Conservation (phyloP, 2,329 filamentous ascomycete species). For the Lachnellula willkommii region DNA sequence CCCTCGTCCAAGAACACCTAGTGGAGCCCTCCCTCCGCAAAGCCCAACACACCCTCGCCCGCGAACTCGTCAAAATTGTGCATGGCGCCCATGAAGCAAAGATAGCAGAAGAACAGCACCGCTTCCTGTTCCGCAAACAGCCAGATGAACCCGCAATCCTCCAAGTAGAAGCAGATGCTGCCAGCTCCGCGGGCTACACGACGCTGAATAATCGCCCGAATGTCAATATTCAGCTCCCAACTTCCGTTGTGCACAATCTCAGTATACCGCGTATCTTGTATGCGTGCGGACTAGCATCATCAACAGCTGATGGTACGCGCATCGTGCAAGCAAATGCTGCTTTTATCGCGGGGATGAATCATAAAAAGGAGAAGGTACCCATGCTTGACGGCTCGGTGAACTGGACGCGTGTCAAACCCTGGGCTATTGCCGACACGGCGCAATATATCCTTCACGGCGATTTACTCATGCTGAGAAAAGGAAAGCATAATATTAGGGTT, state of each 20-base stretch:
- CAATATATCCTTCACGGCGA: constrained; percentile 56
- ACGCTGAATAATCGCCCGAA: constrained; percentile 44
- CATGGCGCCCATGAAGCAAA: constrained; percentile 65
- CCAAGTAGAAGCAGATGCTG: constrained; percentile 2
- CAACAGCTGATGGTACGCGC: constrained; percentile 53
- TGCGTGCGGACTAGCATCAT: constrained; percentile 54
- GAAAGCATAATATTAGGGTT: constrained; percentile 59
- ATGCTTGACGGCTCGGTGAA: constrained; percentile 47
- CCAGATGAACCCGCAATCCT: background rate
- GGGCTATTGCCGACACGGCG: constrained; percentile 51
- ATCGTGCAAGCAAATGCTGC: constrained; percentile 50
- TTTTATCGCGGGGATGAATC: constrained; percentile 54
- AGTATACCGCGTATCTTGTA: constrained; percentile 55
- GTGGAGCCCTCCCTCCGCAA: constrained; percentile 63
- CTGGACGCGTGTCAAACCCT: constrained; percentile 58
- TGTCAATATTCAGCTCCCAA: constrained; percentile 54
- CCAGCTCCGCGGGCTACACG: constrained; percentile 2
- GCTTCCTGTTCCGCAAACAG: constrained; percentile 11
- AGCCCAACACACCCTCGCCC: constrained; percentile 79
- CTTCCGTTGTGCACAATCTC: constrained; percentile 47
- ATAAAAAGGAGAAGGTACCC: constrained; percentile 35
- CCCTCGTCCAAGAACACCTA: constrained; percentile 63
- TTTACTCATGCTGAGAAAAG: constrained; percentile 55
- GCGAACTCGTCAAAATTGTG: constrained; percentile 73
- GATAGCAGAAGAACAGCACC: constrained; percentile 53